phyloP scores from a whole-genome alignment of 192 early-diverging fungal genomes.

The Backusella macrospora region DNA sequence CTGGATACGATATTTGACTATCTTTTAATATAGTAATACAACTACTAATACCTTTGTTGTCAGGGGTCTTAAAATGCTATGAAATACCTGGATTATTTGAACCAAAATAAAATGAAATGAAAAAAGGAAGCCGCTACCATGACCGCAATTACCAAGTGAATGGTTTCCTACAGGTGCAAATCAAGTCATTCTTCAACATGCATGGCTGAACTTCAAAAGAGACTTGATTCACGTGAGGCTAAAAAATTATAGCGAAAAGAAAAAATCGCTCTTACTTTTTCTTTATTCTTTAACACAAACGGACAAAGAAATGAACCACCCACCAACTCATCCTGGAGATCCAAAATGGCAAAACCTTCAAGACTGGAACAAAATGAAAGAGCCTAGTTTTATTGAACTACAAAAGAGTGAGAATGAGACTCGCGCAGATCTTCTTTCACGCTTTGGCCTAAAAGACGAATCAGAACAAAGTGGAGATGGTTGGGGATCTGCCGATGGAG shows the following conservation, averaged over 20 bases:
- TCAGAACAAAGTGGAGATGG: background rate
- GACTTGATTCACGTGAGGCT: no score
- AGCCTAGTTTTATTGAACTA: background rate
- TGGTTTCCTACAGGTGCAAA: no score
- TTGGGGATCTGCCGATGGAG: background rate
- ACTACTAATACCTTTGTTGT: background rate
- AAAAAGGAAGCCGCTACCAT: no score
- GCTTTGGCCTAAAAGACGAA: constrained; percentile 1
- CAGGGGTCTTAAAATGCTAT: no score
- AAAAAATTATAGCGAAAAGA: no score
- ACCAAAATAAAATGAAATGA: no score
- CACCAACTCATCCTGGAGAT: background rate
- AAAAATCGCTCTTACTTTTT: background rate
- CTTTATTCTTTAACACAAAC: background rate
- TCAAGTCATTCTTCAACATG: no score
- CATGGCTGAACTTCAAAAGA: no score
- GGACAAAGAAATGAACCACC: background rate
- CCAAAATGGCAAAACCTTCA: background rate
- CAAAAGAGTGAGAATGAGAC: background rate
- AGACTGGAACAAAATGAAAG: background rate
- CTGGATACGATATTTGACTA: background rate
- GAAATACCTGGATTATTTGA: no score
- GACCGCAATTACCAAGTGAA: no score
- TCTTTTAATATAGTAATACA: background rate
- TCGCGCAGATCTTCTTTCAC: background rate